A percentile compares a stretch with the other conserved stretches of the same genome.
These are phyloP conservation scores for Quercus tomentella DNA, from an alignment of 331 rosid genomes.

Conservation along the genomic window DNA sequence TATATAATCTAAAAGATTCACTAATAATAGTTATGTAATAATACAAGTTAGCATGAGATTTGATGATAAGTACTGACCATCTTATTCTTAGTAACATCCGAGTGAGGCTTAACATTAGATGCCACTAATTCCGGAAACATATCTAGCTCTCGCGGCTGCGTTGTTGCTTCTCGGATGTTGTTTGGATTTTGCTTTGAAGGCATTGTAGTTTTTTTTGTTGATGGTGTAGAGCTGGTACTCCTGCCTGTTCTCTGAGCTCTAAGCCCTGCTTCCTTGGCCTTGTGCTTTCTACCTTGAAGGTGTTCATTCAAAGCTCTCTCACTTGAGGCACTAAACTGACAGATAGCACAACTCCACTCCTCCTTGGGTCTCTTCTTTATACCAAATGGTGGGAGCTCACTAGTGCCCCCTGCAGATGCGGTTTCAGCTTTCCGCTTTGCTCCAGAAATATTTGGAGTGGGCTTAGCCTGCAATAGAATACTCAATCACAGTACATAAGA, in stretches of 20 bases:
- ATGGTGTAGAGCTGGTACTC: neutral
- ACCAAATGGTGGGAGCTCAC: conserved; percentile 15
- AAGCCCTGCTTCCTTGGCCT: conserved; percentile 38
- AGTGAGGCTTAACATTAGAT: too few relatives aligned
- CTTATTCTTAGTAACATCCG: too few relatives aligned
- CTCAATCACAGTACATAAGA: conserved; percentile 14
- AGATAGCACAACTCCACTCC: conserved; percentile 64
- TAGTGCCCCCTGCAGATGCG: neutral
- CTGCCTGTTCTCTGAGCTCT: conserved; percentile 16
- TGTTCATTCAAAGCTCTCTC: conserved; percentile 42
- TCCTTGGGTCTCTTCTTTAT: conserved; percentile 41
- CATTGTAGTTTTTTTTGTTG: conserved; percentile 9
- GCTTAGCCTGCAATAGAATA: conserved; percentile 53
- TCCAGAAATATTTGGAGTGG: conserved; percentile 15
- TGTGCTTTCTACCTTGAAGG: conserved; percentile 67
- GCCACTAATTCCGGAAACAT: too few relatives aligned
- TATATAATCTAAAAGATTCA: too few relatives aligned
- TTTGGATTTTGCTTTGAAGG: neutral
- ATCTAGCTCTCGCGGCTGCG: too few relatives aligned
- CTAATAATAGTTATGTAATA: too few relatives aligned
- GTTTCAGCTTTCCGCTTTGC: conserved; percentile 42
- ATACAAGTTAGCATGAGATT: too few relatives aligned
- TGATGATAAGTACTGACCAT: too few relatives aligned
- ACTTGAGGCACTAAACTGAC: conserved; percentile 31
- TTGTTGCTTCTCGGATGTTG: too few relatives aligned